These are phyloP conservation scores for Carallia pectinifolia DNA, from an alignment of 345 rosid genomes.

Conservation along the genomic window DNA sequence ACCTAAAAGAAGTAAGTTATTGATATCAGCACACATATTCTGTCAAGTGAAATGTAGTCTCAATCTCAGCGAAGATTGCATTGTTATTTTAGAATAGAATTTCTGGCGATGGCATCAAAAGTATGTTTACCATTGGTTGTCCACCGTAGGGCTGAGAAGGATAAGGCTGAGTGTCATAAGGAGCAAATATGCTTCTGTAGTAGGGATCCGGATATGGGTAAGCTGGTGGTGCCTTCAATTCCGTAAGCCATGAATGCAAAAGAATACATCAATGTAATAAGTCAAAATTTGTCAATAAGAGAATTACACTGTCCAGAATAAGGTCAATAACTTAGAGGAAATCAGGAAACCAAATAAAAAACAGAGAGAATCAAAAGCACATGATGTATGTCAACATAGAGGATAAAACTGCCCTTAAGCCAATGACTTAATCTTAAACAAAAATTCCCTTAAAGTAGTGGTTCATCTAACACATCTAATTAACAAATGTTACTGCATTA, in stretches of 20 bases:
- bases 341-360: background rate
- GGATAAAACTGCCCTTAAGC: background rate
- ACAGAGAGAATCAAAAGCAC: no score
- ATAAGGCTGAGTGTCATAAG: constrained; percentile 66
- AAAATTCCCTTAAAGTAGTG: background rate
- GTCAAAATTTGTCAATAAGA: background rate
- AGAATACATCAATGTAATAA: constrained; percentile 21
- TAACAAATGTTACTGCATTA: background rate
- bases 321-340: background rate
- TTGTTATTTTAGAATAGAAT: background rate
- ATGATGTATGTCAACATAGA: background rate
- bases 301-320: background rate
- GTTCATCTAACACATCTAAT: background rate
- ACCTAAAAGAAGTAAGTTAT: constrained; percentile 42
- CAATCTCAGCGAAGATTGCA: background rate
- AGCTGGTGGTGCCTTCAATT: constrained; percentile 60
- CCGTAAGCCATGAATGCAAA: constrained; percentile 26
- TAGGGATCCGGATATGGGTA: constrained; percentile 96
- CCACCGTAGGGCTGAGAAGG: constrained; percentile 77
- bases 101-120: constrained; percentile 1
- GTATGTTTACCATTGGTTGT: constrained; percentile 58
- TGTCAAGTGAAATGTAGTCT: background rate
- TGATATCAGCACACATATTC: background rate
- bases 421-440: no score
- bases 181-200: constrained; percentile 90